Conservation (phyloP, 2,329 filamentous ascomycete genomes). For the Colletotrichum agaves region DNA sequence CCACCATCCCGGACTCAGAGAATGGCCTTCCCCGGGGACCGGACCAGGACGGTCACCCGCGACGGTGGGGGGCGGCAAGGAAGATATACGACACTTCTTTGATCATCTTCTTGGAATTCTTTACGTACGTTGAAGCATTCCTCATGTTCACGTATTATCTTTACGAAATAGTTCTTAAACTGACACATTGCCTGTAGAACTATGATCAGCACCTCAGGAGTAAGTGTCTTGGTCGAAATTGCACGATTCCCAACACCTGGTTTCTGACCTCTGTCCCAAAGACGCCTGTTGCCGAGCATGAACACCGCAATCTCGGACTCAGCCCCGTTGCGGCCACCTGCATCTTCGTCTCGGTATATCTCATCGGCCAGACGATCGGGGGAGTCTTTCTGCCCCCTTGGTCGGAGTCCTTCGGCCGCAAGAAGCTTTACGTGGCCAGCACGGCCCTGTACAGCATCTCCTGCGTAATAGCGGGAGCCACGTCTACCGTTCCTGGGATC, state of each 20-base stretch:
- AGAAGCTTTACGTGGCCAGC: slow-evolving; percentile 22
- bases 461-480: background rate
- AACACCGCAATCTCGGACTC: background rate
- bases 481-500: background rate
- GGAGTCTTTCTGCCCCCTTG: slow-evolving; percentile 19
- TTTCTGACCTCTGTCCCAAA: background rate
- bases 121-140: background rate
- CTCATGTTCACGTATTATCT: background rate
- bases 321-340: background rate
- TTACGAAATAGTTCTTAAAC: too few species aligned
- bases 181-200: background rate
- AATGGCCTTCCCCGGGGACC: background rate
- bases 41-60: background rate
- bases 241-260: background rate
- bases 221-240: background rate
- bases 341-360: slow-evolving; percentile 21
- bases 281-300: background rate
- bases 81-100: slow-evolving; percentile 18
- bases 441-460: slow-evolving; percentile 16
- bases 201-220: slow-evolving; percentile 25
- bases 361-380: slow-evolving; percentile 18
- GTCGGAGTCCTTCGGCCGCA: slow-evolving; percentile 24
- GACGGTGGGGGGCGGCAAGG: slow-evolving; percentile 5
- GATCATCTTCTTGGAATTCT: slow-evolving; percentile 25
- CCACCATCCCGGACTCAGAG: background rate